Conservation (phyloP, 805 yeast species). For the Candida hispaniensis region DNA sequence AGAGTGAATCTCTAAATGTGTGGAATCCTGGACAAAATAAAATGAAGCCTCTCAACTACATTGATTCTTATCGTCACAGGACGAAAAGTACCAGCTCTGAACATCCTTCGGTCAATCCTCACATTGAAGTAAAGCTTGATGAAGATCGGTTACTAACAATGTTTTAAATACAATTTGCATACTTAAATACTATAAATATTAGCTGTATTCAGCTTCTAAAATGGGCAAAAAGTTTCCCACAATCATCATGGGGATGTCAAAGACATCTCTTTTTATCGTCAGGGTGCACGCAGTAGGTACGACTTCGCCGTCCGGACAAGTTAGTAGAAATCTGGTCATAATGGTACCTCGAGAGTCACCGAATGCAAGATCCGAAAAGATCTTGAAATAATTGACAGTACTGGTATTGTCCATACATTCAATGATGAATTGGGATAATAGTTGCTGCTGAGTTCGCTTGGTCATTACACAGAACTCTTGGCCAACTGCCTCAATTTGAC, state of each 20-base stretch:
- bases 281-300: constrained; percentile 68
- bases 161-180: not conserved
- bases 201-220: not conserved
- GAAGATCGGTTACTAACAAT: constrained; percentile 5
- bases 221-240: constrained; percentile 45
- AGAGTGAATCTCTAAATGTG: constrained; percentile 1
- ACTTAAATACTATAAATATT: constrained; percentile 1
- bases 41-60: too few species aligned
- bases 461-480: constrained; percentile 63
- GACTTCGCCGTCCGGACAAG: constrained; percentile 31
- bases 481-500: constrained; percentile 71
- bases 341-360: constrained; percentile 38
- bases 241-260: constrained; percentile 74
- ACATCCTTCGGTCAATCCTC: constrained; percentile 2
- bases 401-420: constrained; percentile 76
- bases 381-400: constrained; percentile 58
- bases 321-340: constrained; percentile 33
- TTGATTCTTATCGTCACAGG: too few species aligned
- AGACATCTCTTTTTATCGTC: constrained; percentile 76
- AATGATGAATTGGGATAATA: constrained; percentile 57
- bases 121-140: constrained; percentile 8
- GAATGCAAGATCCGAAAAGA: constrained; percentile 63
- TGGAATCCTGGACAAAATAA: constrained; percentile 11
- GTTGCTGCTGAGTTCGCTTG: constrained; percentile 48
- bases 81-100: too few species aligned